Evolutionary conservation across 345 rosid species (phyloP).

Genomic region (Xanthoceras sorbifolium): DNA sequence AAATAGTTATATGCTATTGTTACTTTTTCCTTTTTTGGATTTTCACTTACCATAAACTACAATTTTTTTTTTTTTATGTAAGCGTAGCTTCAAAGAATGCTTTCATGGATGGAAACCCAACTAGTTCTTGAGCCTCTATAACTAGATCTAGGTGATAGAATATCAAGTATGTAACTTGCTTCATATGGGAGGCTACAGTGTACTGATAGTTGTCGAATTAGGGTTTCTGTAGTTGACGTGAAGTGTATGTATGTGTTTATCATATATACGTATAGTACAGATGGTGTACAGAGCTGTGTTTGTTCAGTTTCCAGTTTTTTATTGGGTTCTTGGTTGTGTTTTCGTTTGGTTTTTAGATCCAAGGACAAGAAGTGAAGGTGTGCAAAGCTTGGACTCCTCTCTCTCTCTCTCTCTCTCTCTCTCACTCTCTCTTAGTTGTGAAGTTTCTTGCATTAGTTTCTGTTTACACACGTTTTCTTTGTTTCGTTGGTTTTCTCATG

Average conservation of each 20-base stretch:
- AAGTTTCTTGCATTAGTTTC: not conserved
- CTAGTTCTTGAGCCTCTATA: not conserved
- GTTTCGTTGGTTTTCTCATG: not conserved
- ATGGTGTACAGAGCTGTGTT: not conserved
- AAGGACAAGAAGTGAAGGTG: not conserved
- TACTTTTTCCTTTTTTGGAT: not conserved
- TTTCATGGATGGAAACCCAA: not conserved
- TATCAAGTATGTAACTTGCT: not conserved
- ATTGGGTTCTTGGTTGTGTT: not conserved
- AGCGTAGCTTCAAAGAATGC: not conserved
- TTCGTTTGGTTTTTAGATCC: not conserved
- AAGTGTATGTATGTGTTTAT: conserved; percentile 18
- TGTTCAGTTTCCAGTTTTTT: not conserved
- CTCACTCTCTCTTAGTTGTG: not conserved
- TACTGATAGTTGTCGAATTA: conserved; percentile 18
- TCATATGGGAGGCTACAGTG: not conserved
- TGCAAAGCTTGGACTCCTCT: not conserved
- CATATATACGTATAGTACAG: not conserved
- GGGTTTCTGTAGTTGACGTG: conserved; percentile 44
- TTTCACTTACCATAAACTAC: not conserved
- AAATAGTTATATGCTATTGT: not conserved
- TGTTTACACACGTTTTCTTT: not conserved
- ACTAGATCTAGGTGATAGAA: not conserved
- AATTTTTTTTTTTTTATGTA: not conserved
- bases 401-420: no score